phyloP scores from a whole-genome alignment of 768 basidiomycete genomes.

The Russula virescens region DNA sequence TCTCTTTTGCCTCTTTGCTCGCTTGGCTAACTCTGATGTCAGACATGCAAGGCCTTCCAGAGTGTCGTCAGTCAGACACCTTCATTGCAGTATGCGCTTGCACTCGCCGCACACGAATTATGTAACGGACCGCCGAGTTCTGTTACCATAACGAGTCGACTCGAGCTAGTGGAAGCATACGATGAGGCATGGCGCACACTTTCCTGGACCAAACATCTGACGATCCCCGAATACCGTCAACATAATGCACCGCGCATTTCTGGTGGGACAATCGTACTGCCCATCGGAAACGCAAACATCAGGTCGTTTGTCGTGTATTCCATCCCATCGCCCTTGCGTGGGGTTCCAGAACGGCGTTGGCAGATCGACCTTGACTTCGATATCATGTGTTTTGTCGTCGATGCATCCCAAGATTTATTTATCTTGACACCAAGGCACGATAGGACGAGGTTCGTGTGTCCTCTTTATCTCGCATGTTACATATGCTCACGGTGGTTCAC shows the following conservation, averaged over 20 bases:
- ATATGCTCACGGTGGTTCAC: background rate
- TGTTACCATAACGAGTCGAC: background rate
- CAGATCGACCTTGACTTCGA: background rate
- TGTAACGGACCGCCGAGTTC: constrained; percentile 3
- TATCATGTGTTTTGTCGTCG: background rate
- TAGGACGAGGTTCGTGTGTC: background rate
- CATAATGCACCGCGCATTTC: background rate
- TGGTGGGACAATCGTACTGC: background rate
- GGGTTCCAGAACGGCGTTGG: background rate
- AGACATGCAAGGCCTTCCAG: background rate
- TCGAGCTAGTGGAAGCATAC: background rate
- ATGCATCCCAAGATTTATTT: constrained; percentile 7
- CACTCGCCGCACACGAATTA: background rate
- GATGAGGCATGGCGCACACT: constrained; percentile 5
- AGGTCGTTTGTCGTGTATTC: background rate
- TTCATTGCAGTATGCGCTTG: background rate
- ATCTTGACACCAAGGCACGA: background rate
- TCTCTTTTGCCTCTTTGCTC: background rate
- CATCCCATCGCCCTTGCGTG: constrained; percentile 1
- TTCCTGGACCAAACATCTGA: background rate
- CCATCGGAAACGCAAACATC: background rate
- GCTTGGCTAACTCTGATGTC: background rate
- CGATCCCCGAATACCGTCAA: background rate
- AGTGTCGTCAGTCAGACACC: background rate
- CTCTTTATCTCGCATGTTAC: too few relatives aligned